Base-by-base conservation (phyloP, 768 basidiomycete species). In the Gloeopeniophorella convolvens region DNA sequence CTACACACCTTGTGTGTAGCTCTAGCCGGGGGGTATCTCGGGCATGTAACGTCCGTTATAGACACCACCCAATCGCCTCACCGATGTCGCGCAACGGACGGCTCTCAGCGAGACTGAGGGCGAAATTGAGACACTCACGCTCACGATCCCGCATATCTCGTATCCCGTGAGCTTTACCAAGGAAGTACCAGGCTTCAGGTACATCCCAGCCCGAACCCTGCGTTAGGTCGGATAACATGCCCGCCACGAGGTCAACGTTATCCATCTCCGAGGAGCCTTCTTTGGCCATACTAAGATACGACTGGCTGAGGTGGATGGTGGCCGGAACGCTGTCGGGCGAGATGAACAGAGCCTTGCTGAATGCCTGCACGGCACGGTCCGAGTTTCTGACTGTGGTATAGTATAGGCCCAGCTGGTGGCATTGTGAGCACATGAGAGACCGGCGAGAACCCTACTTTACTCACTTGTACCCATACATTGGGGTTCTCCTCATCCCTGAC, bases 171-270 rank as follows among this genome's bases (percentile, higher is more conserved):
- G 84, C 85, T 60, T 83, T 89, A 5, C 83, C 89, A 12, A 98
- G 74, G 64, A 82, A 88, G 65, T 86, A 95, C 95, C 95, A 99
- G 21, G 88, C 94, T 64, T 98, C 95, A 0, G 93, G 80, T 2
- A 87, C 77, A 63, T 96, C 85, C 92, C 93, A 97, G 10, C 85
- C 95, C 0, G 72, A 70, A 0, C 86, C 89, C 33, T 80, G 78
- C 0, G 91, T 89, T 41, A 92, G 62, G 55, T 87, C 80, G 1
- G 77, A 77, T 23, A 98, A 73, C 60, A 94, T 69, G 2, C 85
- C 85, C 4, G 88, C 90, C 0, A 89, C 89, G 32, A 96, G 72
- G 61, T 95, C 90, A 7, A 86, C 73, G 60, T 83, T 76, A 56
- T 69, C 73, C 37, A 61, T 59, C 5, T 65, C 63, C 3, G 53